Conservation (phyloP, 345 rosid genomes). For the Hibiscus trionum region DNA sequence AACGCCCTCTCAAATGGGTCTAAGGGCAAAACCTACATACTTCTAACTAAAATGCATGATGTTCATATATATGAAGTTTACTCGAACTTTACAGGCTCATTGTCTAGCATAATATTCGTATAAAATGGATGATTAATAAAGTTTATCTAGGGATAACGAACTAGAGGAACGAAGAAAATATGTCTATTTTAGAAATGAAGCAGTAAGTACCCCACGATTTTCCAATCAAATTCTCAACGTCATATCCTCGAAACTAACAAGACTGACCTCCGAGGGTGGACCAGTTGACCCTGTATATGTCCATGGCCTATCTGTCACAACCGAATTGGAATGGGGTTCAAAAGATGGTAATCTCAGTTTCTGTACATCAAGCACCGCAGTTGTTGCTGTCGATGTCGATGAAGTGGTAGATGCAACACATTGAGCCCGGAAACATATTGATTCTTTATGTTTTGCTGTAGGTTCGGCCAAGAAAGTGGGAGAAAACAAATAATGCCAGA, state of each 20-base stretch:
- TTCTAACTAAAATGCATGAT: background rate
- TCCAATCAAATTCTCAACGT: no score
- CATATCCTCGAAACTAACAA: background rate
- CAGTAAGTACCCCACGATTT: background rate
- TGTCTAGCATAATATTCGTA: background rate
- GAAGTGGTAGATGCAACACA: conserved; percentile 64
- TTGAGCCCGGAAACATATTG: conserved; percentile 43
- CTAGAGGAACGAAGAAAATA: background rate
- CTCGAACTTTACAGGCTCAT: background rate
- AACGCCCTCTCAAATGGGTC: background rate
- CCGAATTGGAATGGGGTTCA: conserved; percentile 46
- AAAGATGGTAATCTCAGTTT: conserved; percentile 73
- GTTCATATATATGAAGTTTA: background rate
- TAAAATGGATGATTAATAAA: background rate
- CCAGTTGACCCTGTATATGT: conserved; percentile 42
- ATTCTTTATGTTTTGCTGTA: conserved; percentile 62
- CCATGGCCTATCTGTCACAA: conserved; percentile 51
- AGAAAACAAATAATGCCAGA: background rate
- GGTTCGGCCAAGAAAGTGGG: conserved; percentile 14
- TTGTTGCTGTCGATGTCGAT: conserved; percentile 20
- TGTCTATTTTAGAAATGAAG: background rate
- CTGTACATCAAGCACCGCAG: conserved; percentile 59
- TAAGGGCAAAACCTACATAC: background rate
- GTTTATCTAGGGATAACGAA: background rate
- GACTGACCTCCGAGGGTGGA: conserved; percentile 57